Percentiles rank a stretch among this genome's conserved stretches.
Evolutionary conservation across 2,329 filamentous ascomycete genomes (phyloP).

Genomic region (Pyrenophora teres): DNA sequence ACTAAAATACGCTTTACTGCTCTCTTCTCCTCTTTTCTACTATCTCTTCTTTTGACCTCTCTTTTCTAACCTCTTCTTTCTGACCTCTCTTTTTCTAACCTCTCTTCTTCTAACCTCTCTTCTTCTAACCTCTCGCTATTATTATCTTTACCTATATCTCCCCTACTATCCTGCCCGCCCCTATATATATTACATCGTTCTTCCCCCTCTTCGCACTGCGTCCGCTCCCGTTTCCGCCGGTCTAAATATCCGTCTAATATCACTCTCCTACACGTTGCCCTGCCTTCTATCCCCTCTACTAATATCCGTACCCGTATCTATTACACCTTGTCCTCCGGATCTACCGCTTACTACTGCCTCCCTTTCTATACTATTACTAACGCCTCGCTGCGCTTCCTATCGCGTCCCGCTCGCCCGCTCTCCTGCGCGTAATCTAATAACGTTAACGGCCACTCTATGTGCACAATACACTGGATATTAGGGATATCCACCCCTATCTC

Average conservation of each 20-base stretch:
- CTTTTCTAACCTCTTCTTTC: conserved; percentile 7
- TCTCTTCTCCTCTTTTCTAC: too few relatives aligned
- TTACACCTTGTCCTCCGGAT: too few relatives aligned
- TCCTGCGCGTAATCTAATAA: conserved; percentile 15
- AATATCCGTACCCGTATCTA: too few relatives aligned
- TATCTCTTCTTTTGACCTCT: conserved; percentile 4
- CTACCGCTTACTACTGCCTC: not conserved
- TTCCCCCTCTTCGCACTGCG: conserved; percentile 7
- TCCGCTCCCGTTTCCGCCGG: conserved; percentile 2
- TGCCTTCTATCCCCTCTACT: not conserved
- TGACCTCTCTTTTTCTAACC: conserved; percentile 7
- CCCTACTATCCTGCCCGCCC: not conserved
- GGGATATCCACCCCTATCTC: conserved; percentile 16
- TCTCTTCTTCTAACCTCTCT: too few relatives aligned
- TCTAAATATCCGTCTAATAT: conserved; percentile 17
- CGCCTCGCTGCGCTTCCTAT: conserved; percentile 6
- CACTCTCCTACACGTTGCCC: conserved; percentile 4
- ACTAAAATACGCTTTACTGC: too few relatives aligned
- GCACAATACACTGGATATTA: conserved; percentile 10
- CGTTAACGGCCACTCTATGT: conserved; percentile 6
- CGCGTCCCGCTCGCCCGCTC: conserved; percentile 8
- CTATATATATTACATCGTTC: not conserved
- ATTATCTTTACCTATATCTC: not conserved
- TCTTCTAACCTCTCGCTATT: too few relatives aligned
- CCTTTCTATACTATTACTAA: conserved; percentile 7